Conservation (phyloP, 768 basidiomycete species). For the Pulveroboletus sp. region DNA sequence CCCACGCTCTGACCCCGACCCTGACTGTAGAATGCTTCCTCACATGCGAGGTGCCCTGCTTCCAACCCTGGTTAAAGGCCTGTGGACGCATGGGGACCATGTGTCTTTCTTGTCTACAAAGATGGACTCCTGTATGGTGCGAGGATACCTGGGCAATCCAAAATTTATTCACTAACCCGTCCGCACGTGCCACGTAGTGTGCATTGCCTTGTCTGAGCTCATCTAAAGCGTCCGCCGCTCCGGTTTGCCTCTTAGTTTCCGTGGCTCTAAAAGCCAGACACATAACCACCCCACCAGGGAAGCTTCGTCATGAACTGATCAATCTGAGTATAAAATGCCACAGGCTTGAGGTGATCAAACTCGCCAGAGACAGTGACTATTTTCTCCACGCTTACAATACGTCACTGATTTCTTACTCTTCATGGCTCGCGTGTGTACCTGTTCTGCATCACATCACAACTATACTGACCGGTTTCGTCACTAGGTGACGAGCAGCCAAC, state of each 20-base stretch:
- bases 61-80: conserved; percentile 20
- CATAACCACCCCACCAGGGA: conserved; percentile 4
- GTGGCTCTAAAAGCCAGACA: conserved; percentile 11
- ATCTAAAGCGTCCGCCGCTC: conserved; percentile 43
- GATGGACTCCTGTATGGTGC: too few species aligned
- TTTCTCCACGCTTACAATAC: conserved; percentile 55
- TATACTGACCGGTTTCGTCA: conserved; percentile 39
- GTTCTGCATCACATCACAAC: conserved; percentile 36
- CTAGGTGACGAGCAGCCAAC: too few species aligned
- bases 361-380: conserved; percentile 56
- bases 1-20: conserved; percentile 22
- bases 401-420: conserved; percentile 24
- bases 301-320: too few species aligned
- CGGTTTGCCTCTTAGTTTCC: neutral
- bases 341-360: too few species aligned
- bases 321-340: too few species aligned
- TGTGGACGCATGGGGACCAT: too few species aligned
- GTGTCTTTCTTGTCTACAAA: too few species aligned
- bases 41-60: conserved; percentile 20
- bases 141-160: conserved; percentile 20
- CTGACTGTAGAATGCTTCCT: conserved; percentile 15
- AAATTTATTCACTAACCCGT: conserved; percentile 9
- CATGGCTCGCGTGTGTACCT: conserved; percentile 46
- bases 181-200: conserved; percentile 42
- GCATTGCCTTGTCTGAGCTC: conserved; percentile 59